Evolutionary conservation across 73 alveolate species (phyloP).

Genomic region (Paramecium tetraurelia): DNA sequence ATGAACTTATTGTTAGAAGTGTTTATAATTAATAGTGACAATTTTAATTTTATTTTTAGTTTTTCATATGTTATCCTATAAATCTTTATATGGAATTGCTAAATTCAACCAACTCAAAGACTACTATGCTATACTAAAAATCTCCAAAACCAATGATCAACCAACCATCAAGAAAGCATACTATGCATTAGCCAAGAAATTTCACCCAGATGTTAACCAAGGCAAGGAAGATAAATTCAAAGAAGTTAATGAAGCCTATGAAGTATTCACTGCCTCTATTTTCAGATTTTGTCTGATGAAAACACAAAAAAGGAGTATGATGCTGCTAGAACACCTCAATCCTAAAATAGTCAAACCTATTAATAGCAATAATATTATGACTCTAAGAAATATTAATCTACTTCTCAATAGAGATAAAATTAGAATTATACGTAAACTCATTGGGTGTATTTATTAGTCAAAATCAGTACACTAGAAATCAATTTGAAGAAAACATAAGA

Average conservation of each 20-base stretch:
- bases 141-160: slow-evolving; percentile 67
- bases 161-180: slow-evolving; percentile 59
- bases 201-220: slow-evolving; percentile 50
- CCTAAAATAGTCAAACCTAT: not conserved
- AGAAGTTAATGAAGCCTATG: slow-evolving; percentile 58
- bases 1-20: not conserved
- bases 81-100: not conserved
- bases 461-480: not conserved
- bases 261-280: not conserved
- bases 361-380: not conserved
- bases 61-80: not conserved
- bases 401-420: not conserved
- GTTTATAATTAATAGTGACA: slow-evolving; percentile 10
- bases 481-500: not conserved
- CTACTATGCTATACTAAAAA: slow-evolving; percentile 80
- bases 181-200: slow-evolving; percentile 55
- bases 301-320: slow-evolving; percentile 41
- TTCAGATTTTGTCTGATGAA: slow-evolving; percentile 14
- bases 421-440: not conserved
- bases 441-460: not conserved
- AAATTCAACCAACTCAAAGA: slow-evolving; percentile 56
- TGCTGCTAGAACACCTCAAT: not conserved
- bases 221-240: slow-evolving; percentile 57
- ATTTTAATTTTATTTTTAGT: not conserved
- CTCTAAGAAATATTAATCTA: not conserved